Percentiles rank a stretch among this genome's conserved stretches.
Conservation (phyloP, 495 filamentous ascomycete species). For the Aspergillus mulundensis region DNA sequence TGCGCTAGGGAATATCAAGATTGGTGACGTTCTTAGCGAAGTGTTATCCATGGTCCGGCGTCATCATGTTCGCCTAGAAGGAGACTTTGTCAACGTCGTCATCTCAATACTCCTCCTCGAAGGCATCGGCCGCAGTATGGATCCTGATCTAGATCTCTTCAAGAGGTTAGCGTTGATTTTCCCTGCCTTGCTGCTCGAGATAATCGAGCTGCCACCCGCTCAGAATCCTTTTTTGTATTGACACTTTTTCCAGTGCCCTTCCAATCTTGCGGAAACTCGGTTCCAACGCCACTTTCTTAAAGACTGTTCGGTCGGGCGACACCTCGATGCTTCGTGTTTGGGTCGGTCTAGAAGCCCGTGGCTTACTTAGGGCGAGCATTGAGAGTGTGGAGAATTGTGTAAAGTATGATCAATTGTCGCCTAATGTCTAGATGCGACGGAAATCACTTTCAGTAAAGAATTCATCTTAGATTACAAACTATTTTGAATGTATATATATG, state of each 20-base stretch:
- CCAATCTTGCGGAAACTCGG: constrained; percentile 90
- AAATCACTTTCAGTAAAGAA: neutral
- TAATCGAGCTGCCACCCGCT: neutral
- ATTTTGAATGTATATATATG: neutral
- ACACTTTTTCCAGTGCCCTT: constrained; percentile 56
- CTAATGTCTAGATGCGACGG: constrained; percentile 59
- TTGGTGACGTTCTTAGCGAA: constrained; percentile 88
- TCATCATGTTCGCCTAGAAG: constrained; percentile 93
- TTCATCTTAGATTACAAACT: neutral
- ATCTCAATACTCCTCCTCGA: constrained; percentile 91
- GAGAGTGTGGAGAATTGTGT: constrained; percentile 85
- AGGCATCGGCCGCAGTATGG: constrained; percentile 83
- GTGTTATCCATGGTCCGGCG: constrained; percentile 87
- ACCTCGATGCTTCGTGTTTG: constrained; percentile 93
- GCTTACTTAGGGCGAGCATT: constrained; percentile 80
- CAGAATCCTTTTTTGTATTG: neutral
- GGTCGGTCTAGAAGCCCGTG: constrained; percentile 85
- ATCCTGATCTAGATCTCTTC: constrained; percentile 86
- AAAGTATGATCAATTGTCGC: constrained; percentile 76
- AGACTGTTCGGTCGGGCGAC: constrained; percentile 60
- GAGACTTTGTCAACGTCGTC: constrained; percentile 98
- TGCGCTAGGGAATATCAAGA: constrained; percentile 90
- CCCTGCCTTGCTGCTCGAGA: neutral
- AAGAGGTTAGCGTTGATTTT: constrained; percentile 53
- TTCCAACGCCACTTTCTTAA: constrained; percentile 50